Base-by-base conservation (phyloP, 2,329 filamentous ascomycete species). In the Penicillium brevicompactum region DNA sequence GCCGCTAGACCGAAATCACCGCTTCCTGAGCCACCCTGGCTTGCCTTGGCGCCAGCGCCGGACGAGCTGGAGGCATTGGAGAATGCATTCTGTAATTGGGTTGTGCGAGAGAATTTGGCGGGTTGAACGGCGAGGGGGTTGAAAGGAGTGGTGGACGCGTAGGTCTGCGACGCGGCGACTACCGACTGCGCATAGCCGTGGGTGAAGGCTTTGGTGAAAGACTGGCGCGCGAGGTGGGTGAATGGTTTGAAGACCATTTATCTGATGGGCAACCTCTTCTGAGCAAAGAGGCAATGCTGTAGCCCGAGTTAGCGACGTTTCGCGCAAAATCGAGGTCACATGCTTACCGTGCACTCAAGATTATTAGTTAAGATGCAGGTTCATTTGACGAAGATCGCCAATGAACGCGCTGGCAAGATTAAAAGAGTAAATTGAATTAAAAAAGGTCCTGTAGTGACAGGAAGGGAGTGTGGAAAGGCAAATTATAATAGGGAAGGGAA, bases 121-220 rank as follows among this genome's bases (percentile, higher is more conserved):
- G 79, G 75, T 52, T 80, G 77, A 55, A 74, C 77, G 56, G 78
- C 74, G 67, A 86, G 78, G 41, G 81, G 77, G 60, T 80, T 82
- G 55, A 85, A 77, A 53, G 82, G 82, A 65, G 82, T 82, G 60
- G 84, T 81, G 41, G 91, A 73, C 80, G 87, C 83, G 87, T 91
- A 84, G 82, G 89, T 87, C 84, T 96, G 92, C 62, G 91, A 91
- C 69, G 92, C 93, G 71, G 94, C 94, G 79, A 99, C 92, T 78
- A 97, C 89, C 61, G 92, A 96, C 76, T 97, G 93, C 68, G 92
- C 92, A 84, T 97, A 97, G 79, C 93, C 93, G 85, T 97, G 91
- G 76, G 91, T 93, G 76, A 97, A 89, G 71, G 92, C 92, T 82
- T 97, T 97, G 73, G 91, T 88, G 80, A 97, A 89, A 88, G 91